Conservation (phyloP, 106 monocot species). For the Phalaenopsis equestris region DNA sequence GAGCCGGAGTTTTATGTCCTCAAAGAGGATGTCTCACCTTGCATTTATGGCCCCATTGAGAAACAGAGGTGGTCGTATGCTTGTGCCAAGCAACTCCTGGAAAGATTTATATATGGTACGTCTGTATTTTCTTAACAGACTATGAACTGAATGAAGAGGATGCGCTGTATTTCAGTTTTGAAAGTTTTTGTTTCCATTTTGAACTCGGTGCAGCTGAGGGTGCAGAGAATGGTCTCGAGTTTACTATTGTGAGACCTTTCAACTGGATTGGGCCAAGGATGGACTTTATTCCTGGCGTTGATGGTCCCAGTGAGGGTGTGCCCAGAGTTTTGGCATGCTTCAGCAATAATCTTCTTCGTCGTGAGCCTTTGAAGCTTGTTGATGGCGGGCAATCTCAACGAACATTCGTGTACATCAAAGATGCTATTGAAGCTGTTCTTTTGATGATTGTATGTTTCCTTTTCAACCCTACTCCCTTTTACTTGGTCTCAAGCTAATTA, state of each 20-base stretch:
- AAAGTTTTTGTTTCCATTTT: neutral
- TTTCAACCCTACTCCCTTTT: neutral
- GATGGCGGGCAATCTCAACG: conserved; percentile 71
- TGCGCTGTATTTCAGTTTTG: neutral
- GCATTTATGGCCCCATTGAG: conserved; percentile 73
- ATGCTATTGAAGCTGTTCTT: conserved; percentile 71
- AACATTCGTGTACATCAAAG: conserved; percentile 76
- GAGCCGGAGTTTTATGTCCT: conserved; percentile 68
- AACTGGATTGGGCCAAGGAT: conserved; percentile 78
- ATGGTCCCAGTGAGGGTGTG: conserved; percentile 76
- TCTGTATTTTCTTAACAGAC: neutral
- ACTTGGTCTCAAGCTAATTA: neutral
- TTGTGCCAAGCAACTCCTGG: conserved; percentile 68
- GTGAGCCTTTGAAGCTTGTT: conserved; percentile 62
- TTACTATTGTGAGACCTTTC: conserved; percentile 67
- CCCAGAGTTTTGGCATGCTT: conserved; percentile 74
- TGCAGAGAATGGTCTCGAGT: conserved; percentile 61
- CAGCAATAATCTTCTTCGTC: conserved; percentile 56
- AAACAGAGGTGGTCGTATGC: conserved; percentile 78
- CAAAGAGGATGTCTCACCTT: conserved; percentile 55
- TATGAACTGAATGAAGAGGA: neutral
- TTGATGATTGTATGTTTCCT: conserved; percentile 45
- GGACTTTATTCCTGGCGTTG: conserved; percentile 84
- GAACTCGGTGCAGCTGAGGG: conserved; percentile 40
- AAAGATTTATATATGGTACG: conserved; percentile 67